Evolutionary conservation across 768 basidiomycete species (phyloP).

Genomic region (Agrocybe chaxingu): DNA sequence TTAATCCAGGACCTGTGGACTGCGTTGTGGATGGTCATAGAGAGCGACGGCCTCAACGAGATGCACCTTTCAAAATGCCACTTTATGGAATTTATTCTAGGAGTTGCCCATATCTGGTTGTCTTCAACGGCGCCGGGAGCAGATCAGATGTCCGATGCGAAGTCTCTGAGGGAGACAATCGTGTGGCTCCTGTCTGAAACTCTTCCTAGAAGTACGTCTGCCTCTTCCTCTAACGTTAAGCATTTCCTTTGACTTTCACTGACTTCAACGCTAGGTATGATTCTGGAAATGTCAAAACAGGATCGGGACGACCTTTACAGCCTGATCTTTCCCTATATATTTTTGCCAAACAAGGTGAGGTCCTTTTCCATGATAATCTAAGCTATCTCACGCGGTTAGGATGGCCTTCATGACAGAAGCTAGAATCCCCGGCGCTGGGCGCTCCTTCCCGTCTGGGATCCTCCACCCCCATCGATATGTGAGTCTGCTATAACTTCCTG

Average conservation of each 20-base stretch:
- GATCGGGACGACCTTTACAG: slow-evolving; percentile 35
- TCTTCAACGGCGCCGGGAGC: background rate
- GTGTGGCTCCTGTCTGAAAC: slow-evolving; percentile 40
- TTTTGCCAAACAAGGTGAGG: slow-evolving; percentile 16
- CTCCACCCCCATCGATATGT: too few relatives aligned
- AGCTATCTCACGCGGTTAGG: slow-evolving; percentile 9
- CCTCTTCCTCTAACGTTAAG: slow-evolving; percentile 5
- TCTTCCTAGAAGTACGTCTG: slow-evolving; percentile 34
- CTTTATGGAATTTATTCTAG: slow-evolving; percentile 36
- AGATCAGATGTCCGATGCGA: slow-evolving; percentile 9
- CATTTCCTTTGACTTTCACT: slow-evolving; percentile 12
- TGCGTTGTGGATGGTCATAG: slow-evolving; percentile 57
- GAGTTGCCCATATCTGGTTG: slow-evolving; percentile 20
- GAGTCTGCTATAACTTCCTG: too few relatives aligned
- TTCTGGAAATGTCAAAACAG: slow-evolving; percentile 33
- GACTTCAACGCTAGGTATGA: slow-evolving; percentile 21
- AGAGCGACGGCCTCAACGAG: slow-evolving; percentile 49
- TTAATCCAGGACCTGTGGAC: slow-evolving; percentile 52
- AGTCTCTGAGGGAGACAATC: slow-evolving; percentile 25
- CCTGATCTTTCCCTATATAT: slow-evolving; percentile 22
- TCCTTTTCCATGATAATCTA: slow-evolving; percentile 4
- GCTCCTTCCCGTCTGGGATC: background rate
- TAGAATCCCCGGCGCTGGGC: background rate
- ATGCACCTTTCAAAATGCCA: slow-evolving; percentile 38
- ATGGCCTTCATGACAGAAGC: slow-evolving; percentile 1